phyloP scores from a whole-genome alignment of 2,329 filamentous ascomycete species.

The Colletotrichum sp. region DNA sequence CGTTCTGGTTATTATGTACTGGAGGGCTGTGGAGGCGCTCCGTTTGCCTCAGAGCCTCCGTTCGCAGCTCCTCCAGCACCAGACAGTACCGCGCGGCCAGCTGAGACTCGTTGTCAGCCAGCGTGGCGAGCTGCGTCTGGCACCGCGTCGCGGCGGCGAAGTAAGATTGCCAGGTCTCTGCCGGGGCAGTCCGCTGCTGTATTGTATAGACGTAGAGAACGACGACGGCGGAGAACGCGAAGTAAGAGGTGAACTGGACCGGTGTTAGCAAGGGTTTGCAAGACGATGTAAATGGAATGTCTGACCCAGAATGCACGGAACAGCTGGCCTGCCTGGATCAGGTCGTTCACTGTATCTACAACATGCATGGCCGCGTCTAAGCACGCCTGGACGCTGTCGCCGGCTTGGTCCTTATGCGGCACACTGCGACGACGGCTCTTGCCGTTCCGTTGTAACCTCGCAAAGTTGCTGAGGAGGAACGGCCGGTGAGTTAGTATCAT shows the following conservation, averaged over 20 bases:
- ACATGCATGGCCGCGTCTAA: slow-evolving; percentile 44
- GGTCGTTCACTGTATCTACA: slow-evolving; percentile 40
- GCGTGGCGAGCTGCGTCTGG: slow-evolving; percentile 41
- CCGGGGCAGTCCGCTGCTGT: slow-evolving; percentile 33
- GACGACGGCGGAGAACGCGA: slow-evolving; percentile 48
- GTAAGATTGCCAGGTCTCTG: slow-evolving; percentile 31
- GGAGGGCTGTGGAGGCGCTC: neutral
- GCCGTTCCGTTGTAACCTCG: slow-evolving; percentile 24
- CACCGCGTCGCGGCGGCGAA: slow-evolving; percentile 43
- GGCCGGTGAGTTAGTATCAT: slow-evolving; percentile 44
- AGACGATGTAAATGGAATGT: no score
- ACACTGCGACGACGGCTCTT: neutral
- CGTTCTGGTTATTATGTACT: neutral
- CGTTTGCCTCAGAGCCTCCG: slow-evolving; percentile 17
- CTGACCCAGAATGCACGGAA: slow-evolving; percentile 47
- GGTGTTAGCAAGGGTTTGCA: no score
- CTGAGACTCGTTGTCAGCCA: slow-evolving; percentile 39
- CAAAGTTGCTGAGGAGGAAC: slow-evolving; percentile 40
- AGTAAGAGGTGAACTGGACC: slow-evolving; percentile 42
- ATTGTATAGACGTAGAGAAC: slow-evolving; percentile 51
- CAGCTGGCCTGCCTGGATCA: slow-evolving; percentile 38
- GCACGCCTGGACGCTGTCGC: slow-evolving; percentile 31
- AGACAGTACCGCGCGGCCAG: slow-evolving; percentile 46
- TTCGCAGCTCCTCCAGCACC: slow-evolving; percentile 39
- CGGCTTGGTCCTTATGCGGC: slow-evolving; percentile 2